Evolutionary conservation across 2,329 filamentous ascomycete genomes (phyloP).

Genomic region (Penicillium sp.): DNA sequence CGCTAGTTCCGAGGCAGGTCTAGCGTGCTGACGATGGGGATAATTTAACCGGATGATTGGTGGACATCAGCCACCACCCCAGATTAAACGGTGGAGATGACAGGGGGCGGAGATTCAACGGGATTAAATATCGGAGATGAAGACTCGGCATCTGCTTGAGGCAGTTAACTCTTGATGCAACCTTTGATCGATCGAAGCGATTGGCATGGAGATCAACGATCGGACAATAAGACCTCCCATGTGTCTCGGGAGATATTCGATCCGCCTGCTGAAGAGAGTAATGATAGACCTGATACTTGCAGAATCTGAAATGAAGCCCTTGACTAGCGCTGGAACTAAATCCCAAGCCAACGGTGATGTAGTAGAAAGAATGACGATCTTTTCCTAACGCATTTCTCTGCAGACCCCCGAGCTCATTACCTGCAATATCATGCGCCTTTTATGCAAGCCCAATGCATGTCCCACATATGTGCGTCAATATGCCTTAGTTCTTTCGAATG

Average conservation of each 20-base stretch:
- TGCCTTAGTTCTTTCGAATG: background rate
- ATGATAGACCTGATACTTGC: background rate
- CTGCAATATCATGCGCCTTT: background rate
- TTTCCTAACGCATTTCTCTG: constrained; percentile 2
- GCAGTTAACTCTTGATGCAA: background rate
- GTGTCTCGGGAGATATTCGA: constrained; percentile 3
- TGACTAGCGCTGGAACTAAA: background rate
- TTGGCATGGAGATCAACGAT: background rate
- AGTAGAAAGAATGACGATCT: constrained; percentile 4
- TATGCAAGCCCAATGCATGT: background rate
- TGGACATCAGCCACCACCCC: background rate
- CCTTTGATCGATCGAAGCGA: background rate
- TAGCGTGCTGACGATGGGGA: background rate
- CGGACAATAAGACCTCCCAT: background rate
- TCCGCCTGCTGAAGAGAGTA: background rate
- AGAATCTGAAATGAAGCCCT: background rate
- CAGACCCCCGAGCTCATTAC: background rate
- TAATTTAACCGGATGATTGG: constrained; percentile 9
- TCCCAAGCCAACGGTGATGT: background rate
- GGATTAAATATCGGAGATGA: background rate
- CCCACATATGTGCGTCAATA: background rate
- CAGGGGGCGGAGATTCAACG: constrained; percentile 22
- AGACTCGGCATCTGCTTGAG: background rate
- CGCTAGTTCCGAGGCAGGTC: background rate
- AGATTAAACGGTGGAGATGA: constrained; percentile 2